Evolutionary conservation across 2,329 filamentous ascomycete genomes (phyloP).

Genomic region (Calonectria pseudoturangicola): DNA sequence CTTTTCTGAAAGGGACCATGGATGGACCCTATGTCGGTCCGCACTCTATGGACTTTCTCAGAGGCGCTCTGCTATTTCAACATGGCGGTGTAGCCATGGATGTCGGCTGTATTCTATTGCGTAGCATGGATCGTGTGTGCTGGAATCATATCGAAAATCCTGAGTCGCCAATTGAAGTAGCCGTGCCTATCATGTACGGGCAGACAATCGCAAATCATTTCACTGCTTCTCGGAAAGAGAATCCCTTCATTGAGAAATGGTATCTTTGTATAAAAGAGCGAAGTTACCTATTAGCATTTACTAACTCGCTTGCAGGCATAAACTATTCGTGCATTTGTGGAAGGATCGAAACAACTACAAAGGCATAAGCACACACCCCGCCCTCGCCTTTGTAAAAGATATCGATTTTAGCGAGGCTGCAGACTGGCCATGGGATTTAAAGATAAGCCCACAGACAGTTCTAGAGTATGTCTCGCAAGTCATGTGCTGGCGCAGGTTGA

Average conservation of each 20-base stretch:
- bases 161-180: slow-evolving; percentile 56
- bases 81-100: slow-evolving; percentile 65
- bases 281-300: background rate
- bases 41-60: slow-evolving; percentile 65
- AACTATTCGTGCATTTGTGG: slow-evolving; percentile 58
- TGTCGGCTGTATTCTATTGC: slow-evolving; percentile 62
- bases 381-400: slow-evolving; percentile 54
- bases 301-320: slow-evolving; percentile 56
- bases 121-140: slow-evolving; percentile 61
- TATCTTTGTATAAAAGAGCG: slow-evolving; percentile 25
- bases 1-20: slow-evolving; percentile 58
- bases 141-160: slow-evolving; percentile 62
- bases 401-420: slow-evolving; percentile 54
- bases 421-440: slow-evolving; percentile 57
- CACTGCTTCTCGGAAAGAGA: slow-evolving; percentile 60
- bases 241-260: slow-evolving; percentile 62
- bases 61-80: slow-evolving; percentile 61
- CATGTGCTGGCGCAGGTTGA: slow-evolving; percentile 59
- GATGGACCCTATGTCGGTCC: slow-evolving; percentile 62
- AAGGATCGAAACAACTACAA: slow-evolving; percentile 50
- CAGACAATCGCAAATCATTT: slow-evolving; percentile 56
- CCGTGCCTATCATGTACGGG: slow-evolving; percentile 52
- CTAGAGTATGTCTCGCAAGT: slow-evolving; percentile 64
- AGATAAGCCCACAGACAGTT: slow-evolving; percentile 53
- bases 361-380: slow-evolving; percentile 52